phyloP scores from a whole-genome alignment of 2,329 filamentous ascomycete species.

The Chalaropsis ovoidea region DNA sequence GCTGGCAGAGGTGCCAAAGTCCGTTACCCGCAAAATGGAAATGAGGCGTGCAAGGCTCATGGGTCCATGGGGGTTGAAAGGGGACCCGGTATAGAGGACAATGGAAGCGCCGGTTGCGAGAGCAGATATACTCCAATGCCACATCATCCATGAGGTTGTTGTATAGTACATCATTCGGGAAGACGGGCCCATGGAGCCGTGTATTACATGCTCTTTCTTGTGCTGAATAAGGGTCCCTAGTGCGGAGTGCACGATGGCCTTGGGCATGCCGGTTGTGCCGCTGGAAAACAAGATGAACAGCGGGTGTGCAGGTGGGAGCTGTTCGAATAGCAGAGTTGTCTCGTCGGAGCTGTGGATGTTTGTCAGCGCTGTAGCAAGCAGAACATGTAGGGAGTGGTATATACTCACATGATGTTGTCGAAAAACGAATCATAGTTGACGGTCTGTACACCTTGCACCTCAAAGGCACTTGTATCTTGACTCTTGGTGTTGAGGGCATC shows the following conservation, averaged over 20 bases:
- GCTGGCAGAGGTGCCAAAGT: constrained; percentile 90
- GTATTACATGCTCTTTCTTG: constrained; percentile 89
- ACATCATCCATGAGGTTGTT: constrained; percentile 99
- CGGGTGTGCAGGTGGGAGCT: constrained; percentile 74
- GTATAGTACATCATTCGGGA: constrained; percentile 87
- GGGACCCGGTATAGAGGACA: constrained; percentile 84
- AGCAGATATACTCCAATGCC: constrained; percentile 89
- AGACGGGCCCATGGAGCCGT: constrained; percentile 64
- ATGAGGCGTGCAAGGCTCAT: constrained; percentile 75
- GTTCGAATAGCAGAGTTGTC: constrained; percentile 54
- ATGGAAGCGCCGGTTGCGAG: constrained; percentile 74
- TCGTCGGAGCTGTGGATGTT: constrained; percentile 32
- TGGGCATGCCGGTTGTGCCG: constrained; percentile 77
- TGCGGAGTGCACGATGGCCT: constrained; percentile 88
- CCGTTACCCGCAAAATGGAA: constrained; percentile 69
- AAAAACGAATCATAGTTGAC: constrained; percentile 39
- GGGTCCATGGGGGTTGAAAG: constrained; percentile 69
- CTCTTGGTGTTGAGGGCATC: constrained; percentile 34
- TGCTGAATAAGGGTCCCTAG: constrained; percentile 87
- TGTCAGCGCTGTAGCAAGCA: background rate
- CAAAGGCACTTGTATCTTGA: constrained; percentile 37
- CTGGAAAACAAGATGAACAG: constrained; percentile 91
- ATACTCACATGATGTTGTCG: background rate
- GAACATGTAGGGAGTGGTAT: constrained; percentile 28
- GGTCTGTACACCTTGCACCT: constrained; percentile 34